Conservation (phyloP, 768 basidiomycete species). For the Polyporus arcularius region DNA sequence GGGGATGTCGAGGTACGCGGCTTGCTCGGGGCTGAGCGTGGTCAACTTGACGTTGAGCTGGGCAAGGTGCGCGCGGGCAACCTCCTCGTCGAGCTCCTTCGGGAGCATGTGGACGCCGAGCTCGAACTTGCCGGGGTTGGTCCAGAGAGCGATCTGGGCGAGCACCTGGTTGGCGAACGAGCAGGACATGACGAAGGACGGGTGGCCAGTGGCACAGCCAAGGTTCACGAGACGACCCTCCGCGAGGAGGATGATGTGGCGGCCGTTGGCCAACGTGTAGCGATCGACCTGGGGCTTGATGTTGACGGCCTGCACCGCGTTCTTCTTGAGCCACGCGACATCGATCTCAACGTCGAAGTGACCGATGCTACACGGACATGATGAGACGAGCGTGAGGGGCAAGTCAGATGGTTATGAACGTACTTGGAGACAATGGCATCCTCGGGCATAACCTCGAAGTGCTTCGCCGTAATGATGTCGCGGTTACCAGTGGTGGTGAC, state of each 20-base stretch:
- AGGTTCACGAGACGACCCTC: slow-evolving; percentile 99
- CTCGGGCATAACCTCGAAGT: slow-evolving; percentile 94
- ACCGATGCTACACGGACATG: slow-evolving; percentile 58
- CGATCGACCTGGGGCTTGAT: slow-evolving; percentile 99
- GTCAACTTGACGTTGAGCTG: slow-evolving; percentile 96
- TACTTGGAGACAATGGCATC: slow-evolving; percentile 99
- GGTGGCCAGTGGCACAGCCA: slow-evolving; percentile 98
- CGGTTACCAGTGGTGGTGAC: slow-evolving; percentile 99
- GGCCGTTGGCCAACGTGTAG: slow-evolving; percentile 88
- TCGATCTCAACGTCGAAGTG: slow-evolving; percentile 93
- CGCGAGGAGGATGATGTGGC: slow-evolving; percentile 96
- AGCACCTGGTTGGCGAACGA: slow-evolving; percentile 99
- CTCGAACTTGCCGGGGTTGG: slow-evolving; percentile 86
- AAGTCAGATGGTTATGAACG: slow-evolving; percentile 31
- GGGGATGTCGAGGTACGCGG: slow-evolving; percentile 91
- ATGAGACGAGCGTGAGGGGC: not conserved
- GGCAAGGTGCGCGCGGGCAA: slow-evolving; percentile 92
- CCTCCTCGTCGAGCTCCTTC: slow-evolving; percentile 98
- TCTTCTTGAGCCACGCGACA: slow-evolving; percentile 96
- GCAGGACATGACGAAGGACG: slow-evolving; percentile 99
- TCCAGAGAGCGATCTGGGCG: slow-evolving; percentile 98
- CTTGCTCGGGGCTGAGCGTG: slow-evolving; percentile 67
- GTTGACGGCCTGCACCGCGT: slow-evolving; percentile 81
- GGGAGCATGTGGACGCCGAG: slow-evolving; percentile 98
- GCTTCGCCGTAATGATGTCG: slow-evolving; percentile 91